A percentile compares a stretch with the other conserved stretches of the same genome.
Conservation (phyloP, 2,329 filamentous ascomycete genomes). For the Clarireedia paspali region DNA sequence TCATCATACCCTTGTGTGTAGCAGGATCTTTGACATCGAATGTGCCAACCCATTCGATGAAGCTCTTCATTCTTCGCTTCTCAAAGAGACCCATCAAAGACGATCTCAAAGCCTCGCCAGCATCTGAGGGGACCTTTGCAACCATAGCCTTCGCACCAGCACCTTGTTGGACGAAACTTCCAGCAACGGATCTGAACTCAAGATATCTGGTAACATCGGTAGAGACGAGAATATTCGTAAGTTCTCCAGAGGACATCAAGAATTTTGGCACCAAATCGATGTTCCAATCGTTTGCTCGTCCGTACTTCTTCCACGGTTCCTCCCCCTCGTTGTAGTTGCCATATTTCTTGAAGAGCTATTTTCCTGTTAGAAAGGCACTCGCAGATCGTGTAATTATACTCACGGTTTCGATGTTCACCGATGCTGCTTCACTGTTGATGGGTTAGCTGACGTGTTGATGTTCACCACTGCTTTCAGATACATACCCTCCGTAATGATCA, state of each 20-base stretch:
- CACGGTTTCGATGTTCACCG: slow-evolving; percentile 92
- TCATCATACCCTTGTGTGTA: slow-evolving; percentile 74
- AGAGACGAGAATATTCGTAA: slow-evolving; percentile 96
- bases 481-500: slow-evolving; percentile 92
- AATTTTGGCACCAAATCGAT: slow-evolving; percentile 98
- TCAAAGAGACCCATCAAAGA: slow-evolving; percentile 96
- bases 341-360: slow-evolving; percentile 91
- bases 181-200: slow-evolving; percentile 90
- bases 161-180: slow-evolving; percentile 93
- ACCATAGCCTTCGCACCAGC: slow-evolving; percentile 76
- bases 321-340: slow-evolving; percentile 71
- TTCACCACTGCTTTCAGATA: slow-evolving; percentile 20
- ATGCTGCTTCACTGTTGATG: slow-evolving; percentile 72
- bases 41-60: slow-evolving; percentile 88
- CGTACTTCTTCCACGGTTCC: slow-evolving; percentile 98
- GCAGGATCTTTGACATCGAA: slow-evolving; percentile 76
- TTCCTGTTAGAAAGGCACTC: slow-evolving; percentile 27
- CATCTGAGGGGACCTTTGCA: slow-evolving; percentile 94
- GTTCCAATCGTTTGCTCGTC: slow-evolving; percentile 96
- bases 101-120: slow-evolving; percentile 80
- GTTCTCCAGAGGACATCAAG: slow-evolving; percentile 95
- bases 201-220: slow-evolving; percentile 87
- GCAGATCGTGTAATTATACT: slow-evolving; percentile 26
- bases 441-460: slow-evolving; percentile 14
- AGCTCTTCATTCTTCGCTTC: slow-evolving; percentile 94